These are phyloP conservation scores for Suillus luteus DNA, from an alignment of 768 basidiomycete species.

Conservation along the genomic window DNA sequence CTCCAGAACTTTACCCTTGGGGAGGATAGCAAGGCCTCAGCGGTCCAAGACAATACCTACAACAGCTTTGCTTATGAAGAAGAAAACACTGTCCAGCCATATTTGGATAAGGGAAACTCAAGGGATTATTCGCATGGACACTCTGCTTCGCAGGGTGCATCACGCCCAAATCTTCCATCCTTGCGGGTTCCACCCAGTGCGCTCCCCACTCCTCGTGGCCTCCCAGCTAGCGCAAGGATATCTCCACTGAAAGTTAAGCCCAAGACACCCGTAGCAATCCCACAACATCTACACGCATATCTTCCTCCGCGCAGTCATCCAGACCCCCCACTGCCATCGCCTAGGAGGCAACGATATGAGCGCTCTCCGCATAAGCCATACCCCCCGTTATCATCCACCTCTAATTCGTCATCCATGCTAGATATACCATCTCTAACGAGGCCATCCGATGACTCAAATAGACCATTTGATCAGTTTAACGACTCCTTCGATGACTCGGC, in stretches of 20 bases:
- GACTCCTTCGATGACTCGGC: slow-evolving; percentile 41
- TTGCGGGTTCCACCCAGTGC: slow-evolving; percentile 28
- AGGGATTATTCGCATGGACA: slow-evolving; percentile 39
- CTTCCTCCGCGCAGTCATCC: slow-evolving; percentile 68
- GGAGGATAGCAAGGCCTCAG: slow-evolving; percentile 39
- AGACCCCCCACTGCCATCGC: slow-evolving; percentile 50
- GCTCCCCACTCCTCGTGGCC: slow-evolving; percentile 40
- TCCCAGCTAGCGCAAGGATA: slow-evolving; percentile 30
- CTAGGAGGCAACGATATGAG: slow-evolving; percentile 33
- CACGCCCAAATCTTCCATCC: slow-evolving; percentile 52
- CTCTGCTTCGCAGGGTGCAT: slow-evolving; percentile 49
- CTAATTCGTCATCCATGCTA: slow-evolving; percentile 33
- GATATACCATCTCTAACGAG: slow-evolving; percentile 55
- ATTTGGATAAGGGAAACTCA: slow-evolving; percentile 47
- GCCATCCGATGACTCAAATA: slow-evolving; percentile 38
- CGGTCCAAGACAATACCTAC: slow-evolving; percentile 21
- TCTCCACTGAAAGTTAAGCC: slow-evolving; percentile 59
- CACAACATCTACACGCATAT: slow-evolving; percentile 60
- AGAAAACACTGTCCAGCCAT: slow-evolving; percentile 28
- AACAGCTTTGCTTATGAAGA: slow-evolving; percentile 36
- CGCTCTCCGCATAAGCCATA: slow-evolving; percentile 33
- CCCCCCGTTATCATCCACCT: slow-evolving; percentile 38
- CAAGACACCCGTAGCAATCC: slow-evolving; percentile 55
- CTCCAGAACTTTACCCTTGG: slow-evolving; percentile 52
- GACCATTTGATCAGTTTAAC: slow-evolving; percentile 36